Conservation (phyloP, 2,329 filamentous ascomycete species). For the Venturia nashicola region DNA sequence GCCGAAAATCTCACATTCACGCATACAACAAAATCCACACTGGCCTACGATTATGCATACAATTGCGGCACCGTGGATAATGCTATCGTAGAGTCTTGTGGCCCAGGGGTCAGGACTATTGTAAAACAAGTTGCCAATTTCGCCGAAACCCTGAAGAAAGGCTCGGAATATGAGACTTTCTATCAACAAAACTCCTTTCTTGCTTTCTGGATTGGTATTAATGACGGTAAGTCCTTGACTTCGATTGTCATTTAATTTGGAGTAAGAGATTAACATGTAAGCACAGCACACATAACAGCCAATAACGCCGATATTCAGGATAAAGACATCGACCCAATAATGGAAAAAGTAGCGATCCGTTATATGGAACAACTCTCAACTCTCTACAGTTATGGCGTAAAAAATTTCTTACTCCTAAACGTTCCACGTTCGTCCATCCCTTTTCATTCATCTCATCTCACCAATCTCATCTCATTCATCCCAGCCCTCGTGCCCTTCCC, state of each 20-base stretch:
- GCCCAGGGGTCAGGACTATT: not conserved
- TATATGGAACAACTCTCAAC: not conserved
- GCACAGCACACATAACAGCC: not conserved
- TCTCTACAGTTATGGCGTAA: not conserved
- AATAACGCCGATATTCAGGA: not conserved
- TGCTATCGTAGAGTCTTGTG: not conserved
- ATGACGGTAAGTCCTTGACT: not conserved
- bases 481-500: not conserved
- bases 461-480: not conserved
- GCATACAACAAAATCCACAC: not conserved
- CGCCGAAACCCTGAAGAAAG: not conserved
- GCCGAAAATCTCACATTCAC: not conserved
- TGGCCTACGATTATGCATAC: not conserved
- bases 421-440: not conserved
- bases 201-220: not conserved
- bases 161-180: not conserved
- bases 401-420: not conserved
- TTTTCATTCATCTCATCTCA: too few relatives aligned
- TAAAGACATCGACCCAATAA: not conserved
- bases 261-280: not conserved
- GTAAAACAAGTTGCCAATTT: not conserved
- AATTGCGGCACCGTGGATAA: not conserved
- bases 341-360: not conserved
- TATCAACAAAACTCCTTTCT: not conserved
- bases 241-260: too few relatives aligned